phyloP scores from a whole-genome alignment of 2,329 filamentous ascomycete species.

The Dichotomopilus funicola region DNA sequence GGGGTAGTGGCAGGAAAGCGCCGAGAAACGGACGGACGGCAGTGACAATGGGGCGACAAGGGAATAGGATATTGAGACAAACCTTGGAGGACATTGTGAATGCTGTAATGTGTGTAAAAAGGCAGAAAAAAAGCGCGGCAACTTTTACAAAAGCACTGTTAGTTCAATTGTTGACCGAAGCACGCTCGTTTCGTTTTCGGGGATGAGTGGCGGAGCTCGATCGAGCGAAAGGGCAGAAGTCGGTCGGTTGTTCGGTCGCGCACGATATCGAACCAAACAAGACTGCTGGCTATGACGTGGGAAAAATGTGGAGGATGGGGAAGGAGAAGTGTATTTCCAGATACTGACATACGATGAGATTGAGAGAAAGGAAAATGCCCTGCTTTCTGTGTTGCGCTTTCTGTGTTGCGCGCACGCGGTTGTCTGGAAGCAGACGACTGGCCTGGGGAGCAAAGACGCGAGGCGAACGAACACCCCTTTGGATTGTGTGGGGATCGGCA shows the following conservation, averaged over 20 bases:
- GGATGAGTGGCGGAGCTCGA: too few species aligned
- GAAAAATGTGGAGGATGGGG: too few species aligned
- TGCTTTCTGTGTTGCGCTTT: too few species aligned
- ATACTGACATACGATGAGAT: background rate
- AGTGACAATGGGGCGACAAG: background rate
- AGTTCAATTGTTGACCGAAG: conserved; percentile 3
- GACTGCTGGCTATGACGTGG: too few species aligned
- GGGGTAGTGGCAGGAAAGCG: background rate
- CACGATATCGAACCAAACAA: too few species aligned
- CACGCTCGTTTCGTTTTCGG: background rate
- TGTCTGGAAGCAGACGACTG: background rate
- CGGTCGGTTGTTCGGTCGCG: too few species aligned
- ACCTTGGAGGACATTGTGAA: conserved; percentile 22
- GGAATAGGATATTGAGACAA: conserved; percentile 2
- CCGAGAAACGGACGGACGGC: background rate
- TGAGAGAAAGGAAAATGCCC: too few species aligned
- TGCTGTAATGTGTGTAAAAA: conserved; percentile 7
- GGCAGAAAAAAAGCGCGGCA: background rate
- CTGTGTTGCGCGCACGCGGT: conserved; percentile 7
- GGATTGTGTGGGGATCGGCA: conserved; percentile 15
- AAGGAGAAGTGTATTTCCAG: background rate
- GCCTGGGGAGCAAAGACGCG: background rate
- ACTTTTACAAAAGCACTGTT: background rate
- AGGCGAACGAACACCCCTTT: conserved; percentile 7
- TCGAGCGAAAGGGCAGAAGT: too few species aligned